These are phyloP conservation scores for Verticillium tricorpus DNA, from an alignment of 2,329 filamentous ascomycete genomes.

Conservation along the genomic window DNA sequence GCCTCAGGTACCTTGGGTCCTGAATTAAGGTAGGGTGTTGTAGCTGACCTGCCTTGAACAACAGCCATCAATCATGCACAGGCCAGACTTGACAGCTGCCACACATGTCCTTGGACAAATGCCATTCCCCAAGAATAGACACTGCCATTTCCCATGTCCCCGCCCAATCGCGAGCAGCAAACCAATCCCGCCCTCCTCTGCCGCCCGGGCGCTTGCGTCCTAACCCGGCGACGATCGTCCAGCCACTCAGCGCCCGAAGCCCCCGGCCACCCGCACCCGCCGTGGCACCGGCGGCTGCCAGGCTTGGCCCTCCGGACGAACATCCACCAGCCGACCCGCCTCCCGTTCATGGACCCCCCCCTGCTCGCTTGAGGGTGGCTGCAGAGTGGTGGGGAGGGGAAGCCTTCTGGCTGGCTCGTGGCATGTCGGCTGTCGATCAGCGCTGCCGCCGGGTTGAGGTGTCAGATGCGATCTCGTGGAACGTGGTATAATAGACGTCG, in stretches of 20 bases:
- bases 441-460: constrained; percentile 4
- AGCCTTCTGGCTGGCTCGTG: constrained; percentile 6
- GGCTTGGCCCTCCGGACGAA: neutral
- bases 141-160: neutral
- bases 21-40: too few relatives aligned
- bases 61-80: too few relatives aligned
- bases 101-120: neutral
- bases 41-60: too few relatives aligned
- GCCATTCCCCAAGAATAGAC: neutral
- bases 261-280: neutral
- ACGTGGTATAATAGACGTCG: constrained; percentile 10
- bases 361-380: neutral
- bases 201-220: constrained; percentile 14
- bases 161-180: neutral
- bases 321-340: neutral
- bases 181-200: neutral
- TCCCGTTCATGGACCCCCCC: neutral
- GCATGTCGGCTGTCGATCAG: constrained; percentile 2
- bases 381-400: neutral
- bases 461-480: constrained; percentile 2
- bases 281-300: neutral
- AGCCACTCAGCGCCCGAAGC: neutral
- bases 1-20: too few relatives aligned
- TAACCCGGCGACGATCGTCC: constrained; percentile 9
- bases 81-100: neutral